These are phyloP conservation scores for Monosporascus sp. DNA, from an alignment of 2,329 filamentous ascomycete genomes.

Conservation along the genomic window DNA sequence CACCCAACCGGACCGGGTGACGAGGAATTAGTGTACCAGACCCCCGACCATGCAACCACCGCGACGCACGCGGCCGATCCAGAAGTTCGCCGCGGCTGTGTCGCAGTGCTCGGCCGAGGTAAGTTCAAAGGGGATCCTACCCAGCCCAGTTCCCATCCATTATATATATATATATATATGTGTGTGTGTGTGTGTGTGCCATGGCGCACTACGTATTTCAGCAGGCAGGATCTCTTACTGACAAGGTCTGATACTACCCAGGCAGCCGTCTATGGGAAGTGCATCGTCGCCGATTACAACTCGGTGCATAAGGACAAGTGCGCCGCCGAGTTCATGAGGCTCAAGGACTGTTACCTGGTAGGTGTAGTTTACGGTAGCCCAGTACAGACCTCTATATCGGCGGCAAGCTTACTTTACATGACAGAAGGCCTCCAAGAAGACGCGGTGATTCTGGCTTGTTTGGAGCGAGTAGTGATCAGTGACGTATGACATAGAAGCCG, in stretches of 20 bases:
- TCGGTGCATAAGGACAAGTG: slow-evolving; percentile 90
- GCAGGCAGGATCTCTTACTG: background rate
- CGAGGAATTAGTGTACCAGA: background rate
- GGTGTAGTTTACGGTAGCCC: slow-evolving; percentile 17
- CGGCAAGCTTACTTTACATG: slow-evolving; percentile 5
- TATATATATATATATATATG: too few relatives aligned
- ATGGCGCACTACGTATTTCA: too few relatives aligned
- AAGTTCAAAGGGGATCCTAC: slow-evolving; percentile 4
- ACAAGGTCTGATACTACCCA: slow-evolving; percentile 30
- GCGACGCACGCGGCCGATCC: slow-evolving; percentile 42
- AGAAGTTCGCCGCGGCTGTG: slow-evolving; percentile 48
- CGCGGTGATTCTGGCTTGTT: slow-evolving; percentile 18
- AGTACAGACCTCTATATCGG: background rate
- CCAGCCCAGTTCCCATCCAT: too few relatives aligned
- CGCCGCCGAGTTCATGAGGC: slow-evolving; percentile 70
- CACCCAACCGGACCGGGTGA: background rate
- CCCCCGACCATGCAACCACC: slow-evolving; percentile 26
- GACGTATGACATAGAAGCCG: too few relatives aligned
- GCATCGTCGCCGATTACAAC: slow-evolving; percentile 85
- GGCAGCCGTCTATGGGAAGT: slow-evolving; percentile 85
- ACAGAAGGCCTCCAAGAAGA: slow-evolving; percentile 48
- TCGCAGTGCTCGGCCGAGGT: slow-evolving; percentile 53
- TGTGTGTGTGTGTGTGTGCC: too few relatives aligned
- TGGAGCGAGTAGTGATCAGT: too few relatives aligned
- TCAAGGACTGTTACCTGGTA: slow-evolving; percentile 88